A percentile compares a stretch with the other conserved stretches of the same genome.
Conservation (phyloP, 2,329 filamentous ascomycete species). For the Dactylellina drechsleri region DNA sequence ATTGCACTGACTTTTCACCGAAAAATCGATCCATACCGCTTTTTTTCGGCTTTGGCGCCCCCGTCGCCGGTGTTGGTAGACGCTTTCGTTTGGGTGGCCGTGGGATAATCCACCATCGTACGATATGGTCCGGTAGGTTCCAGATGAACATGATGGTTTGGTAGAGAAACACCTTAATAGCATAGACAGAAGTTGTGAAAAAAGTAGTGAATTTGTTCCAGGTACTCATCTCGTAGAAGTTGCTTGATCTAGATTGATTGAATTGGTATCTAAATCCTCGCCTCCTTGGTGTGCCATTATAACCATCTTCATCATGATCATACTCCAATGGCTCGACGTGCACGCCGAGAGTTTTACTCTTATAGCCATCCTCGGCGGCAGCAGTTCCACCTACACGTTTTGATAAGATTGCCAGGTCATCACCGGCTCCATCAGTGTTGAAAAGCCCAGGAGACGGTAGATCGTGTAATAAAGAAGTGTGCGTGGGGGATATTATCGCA, state of each 20-base stretch:
- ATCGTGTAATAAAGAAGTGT: conserved; percentile 4
- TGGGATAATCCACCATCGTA: conserved; percentile 11
- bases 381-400: no score
- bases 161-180: conserved; percentile 16
- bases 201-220: conserved; percentile 10
- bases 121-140: conserved; percentile 43
- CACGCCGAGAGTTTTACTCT: background rate
- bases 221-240: conserved; percentile 20
- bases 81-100: conserved; percentile 10
- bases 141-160: background rate
- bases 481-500: background rate
- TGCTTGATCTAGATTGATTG: background rate
- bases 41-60: background rate
- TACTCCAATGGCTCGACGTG: background rate
- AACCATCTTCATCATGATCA: no score
- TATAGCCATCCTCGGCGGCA: background rate
- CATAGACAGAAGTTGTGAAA: conserved; percentile 4
- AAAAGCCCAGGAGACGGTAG: background rate
- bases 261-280: no score
- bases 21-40: background rate
- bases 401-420: background rate
- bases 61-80: background rate
- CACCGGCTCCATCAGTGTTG: background rate
- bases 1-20: background rate
- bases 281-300: no score